Percentiles rank a stretch among this genome's conserved stretches.
Conservation (phyloP, 345 rosid genomes). For the Garcia nutans region DNA sequence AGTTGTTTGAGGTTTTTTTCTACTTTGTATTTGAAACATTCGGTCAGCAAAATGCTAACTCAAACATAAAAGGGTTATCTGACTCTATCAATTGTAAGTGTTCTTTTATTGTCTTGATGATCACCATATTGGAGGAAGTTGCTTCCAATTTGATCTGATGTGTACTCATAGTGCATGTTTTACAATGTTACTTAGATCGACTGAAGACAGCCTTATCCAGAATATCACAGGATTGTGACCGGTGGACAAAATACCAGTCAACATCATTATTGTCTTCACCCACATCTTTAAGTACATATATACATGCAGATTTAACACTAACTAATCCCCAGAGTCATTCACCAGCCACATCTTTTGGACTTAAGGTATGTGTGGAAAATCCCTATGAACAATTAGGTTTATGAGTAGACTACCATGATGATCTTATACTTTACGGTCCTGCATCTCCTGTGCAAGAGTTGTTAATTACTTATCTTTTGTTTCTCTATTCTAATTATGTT, state of each 20-base stretch:
- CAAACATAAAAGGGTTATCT: slow-evolving; percentile 55
- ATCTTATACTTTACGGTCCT: neutral
- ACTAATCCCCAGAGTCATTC: slow-evolving; percentile 49
- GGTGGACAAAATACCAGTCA: slow-evolving; percentile 73
- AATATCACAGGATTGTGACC: slow-evolving; percentile 92
- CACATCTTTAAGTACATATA: slow-evolving; percentile 41
- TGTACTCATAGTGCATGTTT: slow-evolving; percentile 7
- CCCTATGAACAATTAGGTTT: neutral
- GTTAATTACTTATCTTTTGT: slow-evolving; percentile 10
- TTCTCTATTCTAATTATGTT: neutral
- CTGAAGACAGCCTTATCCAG: slow-evolving; percentile 74
- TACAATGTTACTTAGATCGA: slow-evolving; percentile 56
- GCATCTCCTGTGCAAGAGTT: neutral
- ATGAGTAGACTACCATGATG: neutral
- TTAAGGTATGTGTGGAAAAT: slow-evolving; percentile 59
- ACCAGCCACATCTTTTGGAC: slow-evolving; percentile 60
- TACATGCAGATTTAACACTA: slow-evolving; percentile 63
- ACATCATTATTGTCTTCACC: slow-evolving; percentile 50
- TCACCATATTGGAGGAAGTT: neutral
- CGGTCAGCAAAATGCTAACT: slow-evolving; percentile 53
- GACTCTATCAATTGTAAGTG: slow-evolving; percentile 74
- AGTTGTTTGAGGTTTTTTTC: slow-evolving; percentile 81
- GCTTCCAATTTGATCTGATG: slow-evolving; percentile 1
- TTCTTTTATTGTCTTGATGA: slow-evolving; percentile 3
- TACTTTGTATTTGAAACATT: slow-evolving; percentile 73